A percentile compares a stretch with the other conserved stretches of the same genome.
These are phyloP conservation scores for Helianthus tuberosus DNA, from an alignment of 129 eudicot species.

Conservation along the genomic window DNA sequence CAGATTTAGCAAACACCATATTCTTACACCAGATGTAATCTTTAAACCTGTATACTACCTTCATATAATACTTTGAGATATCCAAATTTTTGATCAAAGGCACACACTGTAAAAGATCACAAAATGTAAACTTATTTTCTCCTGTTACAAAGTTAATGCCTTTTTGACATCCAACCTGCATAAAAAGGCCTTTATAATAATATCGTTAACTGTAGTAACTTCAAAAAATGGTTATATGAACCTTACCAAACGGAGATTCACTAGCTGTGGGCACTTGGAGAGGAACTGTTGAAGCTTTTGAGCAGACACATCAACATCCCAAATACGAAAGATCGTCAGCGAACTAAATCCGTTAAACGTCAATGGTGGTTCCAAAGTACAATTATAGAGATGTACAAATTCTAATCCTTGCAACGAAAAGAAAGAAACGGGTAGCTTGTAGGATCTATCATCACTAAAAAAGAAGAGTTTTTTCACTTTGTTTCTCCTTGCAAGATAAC, in stretches of 20 bases:
- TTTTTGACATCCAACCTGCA: background rate
- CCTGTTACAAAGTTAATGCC: background rate
- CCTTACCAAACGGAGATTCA: conserved; percentile 1
- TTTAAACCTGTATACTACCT: background rate
- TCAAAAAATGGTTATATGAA: background rate
- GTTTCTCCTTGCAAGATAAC: conserved; percentile 26
- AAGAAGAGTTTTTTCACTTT: conserved; percentile 18
- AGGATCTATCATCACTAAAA: background rate
- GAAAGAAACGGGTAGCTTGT: conserved; percentile 25
- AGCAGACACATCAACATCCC: background rate
- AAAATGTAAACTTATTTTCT: conserved; percentile 14
- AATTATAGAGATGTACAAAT: conserved; percentile 5
- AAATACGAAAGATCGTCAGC: background rate
- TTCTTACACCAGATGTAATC: background rate
- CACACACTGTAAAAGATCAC: background rate
- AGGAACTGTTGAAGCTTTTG: conserved; percentile 13
- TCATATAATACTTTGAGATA: background rate
- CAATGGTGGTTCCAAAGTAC: conserved; percentile 13
- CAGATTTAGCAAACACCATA: background rate
- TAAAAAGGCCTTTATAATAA: background rate
- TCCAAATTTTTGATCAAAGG: conserved; percentile 4
- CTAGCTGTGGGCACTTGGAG: conserved; percentile 33
- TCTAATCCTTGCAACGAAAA: conserved; percentile 25
- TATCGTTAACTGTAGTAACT: background rate
- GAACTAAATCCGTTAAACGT: conserved; percentile 16